These are phyloP conservation scores for Pleurotus tuber-regium DNA, from an alignment of 768 basidiomycete species.

Conservation along the genomic window DNA sequence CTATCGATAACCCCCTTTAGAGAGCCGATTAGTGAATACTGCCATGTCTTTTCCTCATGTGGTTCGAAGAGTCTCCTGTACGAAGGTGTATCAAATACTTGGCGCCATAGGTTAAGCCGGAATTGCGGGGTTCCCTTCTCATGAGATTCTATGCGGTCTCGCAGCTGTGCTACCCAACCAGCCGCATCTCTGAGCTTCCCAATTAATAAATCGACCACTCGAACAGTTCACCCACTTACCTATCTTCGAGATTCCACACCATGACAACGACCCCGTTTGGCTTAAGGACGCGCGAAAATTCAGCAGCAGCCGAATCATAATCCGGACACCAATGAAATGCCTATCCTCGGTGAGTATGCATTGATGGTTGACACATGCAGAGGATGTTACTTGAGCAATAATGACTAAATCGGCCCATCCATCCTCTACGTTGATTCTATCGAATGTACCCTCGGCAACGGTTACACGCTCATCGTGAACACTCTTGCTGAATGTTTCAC, in stretches of 20 bases:
- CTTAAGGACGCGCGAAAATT: conserved; percentile 81
- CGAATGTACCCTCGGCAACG: conserved; percentile 68
- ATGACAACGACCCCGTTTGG: conserved; percentile 68
- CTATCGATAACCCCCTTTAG: conserved; percentile 60
- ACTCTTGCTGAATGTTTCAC: conserved; percentile 60
- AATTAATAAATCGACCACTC: background rate
- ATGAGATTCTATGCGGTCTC: conserved; percentile 65
- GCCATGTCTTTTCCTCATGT: conserved; percentile 55
- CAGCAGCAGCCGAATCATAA: conserved; percentile 64
- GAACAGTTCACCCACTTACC: conserved; percentile 33
- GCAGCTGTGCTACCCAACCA: conserved; percentile 72
- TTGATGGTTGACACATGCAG: background rate
- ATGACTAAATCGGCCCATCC: conserved; percentile 78
- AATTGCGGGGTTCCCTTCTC: conserved; percentile 82
- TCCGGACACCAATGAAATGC: conserved; percentile 95
- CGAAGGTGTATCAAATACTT: conserved; percentile 57
- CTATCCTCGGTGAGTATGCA: conserved; percentile 32
- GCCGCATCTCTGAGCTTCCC: conserved; percentile 46
- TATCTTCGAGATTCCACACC: conserved; percentile 92
- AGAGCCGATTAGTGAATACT: conserved; percentile 49
- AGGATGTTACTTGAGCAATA: conserved; percentile 60
- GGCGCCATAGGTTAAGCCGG: conserved; percentile 72
- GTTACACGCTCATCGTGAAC: conserved; percentile 52
- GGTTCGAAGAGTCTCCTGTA: conserved; percentile 61
- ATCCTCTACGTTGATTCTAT: conserved; percentile 54